Percentiles rank a stretch among this genome's conserved stretches.
Evolutionary conservation across 2,329 filamentous ascomycete species (phyloP).

Genomic region (Aureobasidium sp.): DNA sequence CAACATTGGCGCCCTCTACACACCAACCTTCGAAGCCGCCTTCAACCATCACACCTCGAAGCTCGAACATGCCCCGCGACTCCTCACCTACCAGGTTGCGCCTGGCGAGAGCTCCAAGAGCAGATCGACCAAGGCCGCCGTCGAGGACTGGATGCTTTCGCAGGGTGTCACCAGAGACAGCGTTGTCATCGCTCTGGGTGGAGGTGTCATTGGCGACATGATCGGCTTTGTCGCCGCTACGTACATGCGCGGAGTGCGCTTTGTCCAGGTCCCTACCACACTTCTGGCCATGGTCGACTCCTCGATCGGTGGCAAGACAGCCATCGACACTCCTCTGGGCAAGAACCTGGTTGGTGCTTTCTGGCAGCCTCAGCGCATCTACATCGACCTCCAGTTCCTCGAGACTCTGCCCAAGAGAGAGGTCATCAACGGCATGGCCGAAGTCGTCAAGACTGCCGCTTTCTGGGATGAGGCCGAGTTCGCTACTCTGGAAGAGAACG

Average conservation of each 20-base stretch:
- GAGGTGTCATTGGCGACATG: conserved; percentile 96
- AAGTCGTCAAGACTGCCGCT: conserved; percentile 77
- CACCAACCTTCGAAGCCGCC: conserved; percentile 61
- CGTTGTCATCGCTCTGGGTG: conserved; percentile 86
- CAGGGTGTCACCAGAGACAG: conserved; percentile 92
- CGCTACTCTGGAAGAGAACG: conserved; percentile 70
- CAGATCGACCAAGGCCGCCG: conserved; percentile 83
- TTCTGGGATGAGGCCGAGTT: conserved; percentile 93
- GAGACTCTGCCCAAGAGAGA: conserved; percentile 84
- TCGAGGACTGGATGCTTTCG: conserved; percentile 94
- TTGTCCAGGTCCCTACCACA: conserved; percentile 93
- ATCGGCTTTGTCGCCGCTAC: conserved; percentile 95
- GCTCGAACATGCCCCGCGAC: conserved; percentile 46
- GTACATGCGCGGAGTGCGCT: conserved; percentile 95
- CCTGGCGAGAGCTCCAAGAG: conserved; percentile 93
- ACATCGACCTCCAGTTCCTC: conserved; percentile 86
- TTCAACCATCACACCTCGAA: conserved; percentile 43
- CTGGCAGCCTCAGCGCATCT: conserved; percentile 91
- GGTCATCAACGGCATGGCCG: conserved; percentile 98
- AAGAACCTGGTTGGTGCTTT: conserved; percentile 96
- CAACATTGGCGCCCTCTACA: conserved; percentile 74
- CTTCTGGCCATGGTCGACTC: conserved; percentile 97
- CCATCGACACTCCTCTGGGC: conserved; percentile 89
- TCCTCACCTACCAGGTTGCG: conserved; percentile 77
- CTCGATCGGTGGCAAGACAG: conserved; percentile 95